These are phyloP conservation scores for Ziziphus jujuba DNA, from an alignment of 306 rosid genomes.

Conservation along the genomic window DNA sequence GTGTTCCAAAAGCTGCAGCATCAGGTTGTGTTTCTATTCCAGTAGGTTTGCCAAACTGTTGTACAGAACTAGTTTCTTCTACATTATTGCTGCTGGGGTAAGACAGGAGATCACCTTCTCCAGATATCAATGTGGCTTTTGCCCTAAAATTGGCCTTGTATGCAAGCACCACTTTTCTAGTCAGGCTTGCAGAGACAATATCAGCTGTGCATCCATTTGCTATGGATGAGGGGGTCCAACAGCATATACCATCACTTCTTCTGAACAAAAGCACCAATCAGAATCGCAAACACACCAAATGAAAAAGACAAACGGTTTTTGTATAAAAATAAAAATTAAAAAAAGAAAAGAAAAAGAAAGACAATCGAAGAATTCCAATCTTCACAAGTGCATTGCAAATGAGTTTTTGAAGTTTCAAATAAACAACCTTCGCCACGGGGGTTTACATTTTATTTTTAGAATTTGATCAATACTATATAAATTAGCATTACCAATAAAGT, in stretches of 20 bases:
- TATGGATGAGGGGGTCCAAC: not conserved
- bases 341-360: no score
- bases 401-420: no score
- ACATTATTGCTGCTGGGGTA: conserved; percentile 3
- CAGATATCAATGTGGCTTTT: conserved; percentile 38
- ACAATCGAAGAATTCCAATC: not conserved
- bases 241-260: conserved; percentile 7
- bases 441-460: no score
- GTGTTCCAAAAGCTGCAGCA: conserved; percentile 33
- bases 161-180: conserved; percentile 25
- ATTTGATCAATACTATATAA: no score
- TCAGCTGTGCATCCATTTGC: conserved; percentile 19
- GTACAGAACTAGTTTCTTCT: not conserved
- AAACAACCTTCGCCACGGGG: no score
- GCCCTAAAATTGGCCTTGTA: conserved; percentile 28
- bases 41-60: not conserved
- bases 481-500: no score
- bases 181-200: conserved; percentile 11
- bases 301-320: not conserved
- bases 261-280: conserved; percentile 8
- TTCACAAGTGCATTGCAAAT: no score
- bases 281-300: not conserved
- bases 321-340: no score
- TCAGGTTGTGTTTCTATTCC: conserved; percentile 31
- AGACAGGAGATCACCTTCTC: conserved; percentile 48